Percentiles rank a stretch among this genome's conserved stretches.
These are phyloP conservation scores for Spatholobus suberectus DNA, from an alignment of 306 rosid genomes.

Conservation along the genomic window DNA sequence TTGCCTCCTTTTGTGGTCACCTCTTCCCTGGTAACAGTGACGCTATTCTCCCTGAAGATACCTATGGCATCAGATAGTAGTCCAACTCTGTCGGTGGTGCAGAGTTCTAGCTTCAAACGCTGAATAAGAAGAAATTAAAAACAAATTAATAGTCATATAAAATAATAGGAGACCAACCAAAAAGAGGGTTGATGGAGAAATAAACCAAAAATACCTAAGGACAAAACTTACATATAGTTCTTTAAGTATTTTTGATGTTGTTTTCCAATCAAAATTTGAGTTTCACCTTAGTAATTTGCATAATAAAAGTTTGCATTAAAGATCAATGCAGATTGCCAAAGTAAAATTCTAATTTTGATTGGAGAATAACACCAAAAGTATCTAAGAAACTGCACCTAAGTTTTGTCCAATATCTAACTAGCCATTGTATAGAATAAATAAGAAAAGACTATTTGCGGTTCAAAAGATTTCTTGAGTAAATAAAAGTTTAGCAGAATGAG, in stretches of 20 bases:
- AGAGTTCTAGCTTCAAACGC: constrained; percentile 95
- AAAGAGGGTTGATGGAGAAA: constrained; percentile 12
- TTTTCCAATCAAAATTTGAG: too few relatives aligned
- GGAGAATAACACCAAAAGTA: too few relatives aligned
- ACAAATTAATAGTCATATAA: constrained; percentile 31
- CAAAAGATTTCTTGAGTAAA: constrained; percentile 20
- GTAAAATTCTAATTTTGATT: too few relatives aligned
- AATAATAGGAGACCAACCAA: background rate
- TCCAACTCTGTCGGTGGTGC: constrained; percentile 95
- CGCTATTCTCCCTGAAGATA: constrained; percentile 94
- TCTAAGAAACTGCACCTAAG: too few relatives aligned
- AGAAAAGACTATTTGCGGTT: constrained; percentile 13
- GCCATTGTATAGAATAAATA: constrained; percentile 31
- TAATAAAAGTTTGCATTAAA: too few relatives aligned
- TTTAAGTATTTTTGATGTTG: too few relatives aligned
- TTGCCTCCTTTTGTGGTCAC: constrained; percentile 88
- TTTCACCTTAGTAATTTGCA: too few relatives aligned
- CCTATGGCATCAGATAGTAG: constrained; percentile 89
- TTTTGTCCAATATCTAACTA: too few relatives aligned
- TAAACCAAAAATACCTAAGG: constrained; percentile 33
- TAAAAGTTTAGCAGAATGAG: too few relatives aligned
- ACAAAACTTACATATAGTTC: too few relatives aligned
- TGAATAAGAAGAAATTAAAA: constrained; percentile 45
- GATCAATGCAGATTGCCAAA: too few relatives aligned
- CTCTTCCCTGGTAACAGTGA: constrained; percentile 92